These are phyloP conservation scores for Aspergillus neotritici DNA, from an alignment of 2,329 filamentous ascomycete genomes.

Conservation along the genomic window DNA sequence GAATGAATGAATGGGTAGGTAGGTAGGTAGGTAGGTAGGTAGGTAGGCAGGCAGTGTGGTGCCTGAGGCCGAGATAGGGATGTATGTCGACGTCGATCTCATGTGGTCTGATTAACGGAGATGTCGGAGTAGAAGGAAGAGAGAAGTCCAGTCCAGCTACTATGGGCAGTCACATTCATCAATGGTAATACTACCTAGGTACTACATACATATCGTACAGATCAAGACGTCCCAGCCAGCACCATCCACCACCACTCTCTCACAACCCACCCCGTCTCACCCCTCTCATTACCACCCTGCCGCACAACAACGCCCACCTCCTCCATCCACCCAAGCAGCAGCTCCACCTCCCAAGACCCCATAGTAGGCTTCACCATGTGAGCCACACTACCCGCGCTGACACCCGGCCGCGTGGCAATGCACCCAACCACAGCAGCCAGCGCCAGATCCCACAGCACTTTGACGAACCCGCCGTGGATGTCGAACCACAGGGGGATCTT, in stretches of 20 bases:
- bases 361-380: constrained; percentile 36
- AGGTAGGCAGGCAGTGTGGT: too few relatives aligned
- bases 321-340: constrained; percentile 39
- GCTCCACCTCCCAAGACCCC: constrained; percentile 38
- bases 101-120: too few relatives aligned
- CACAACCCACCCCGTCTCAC: constrained; percentile 26
- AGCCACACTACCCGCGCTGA: constrained; percentile 31
- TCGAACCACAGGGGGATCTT: constrained; percentile 46
- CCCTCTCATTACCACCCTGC: constrained; percentile 5
- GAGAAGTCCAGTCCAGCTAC: too few relatives aligned
- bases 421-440: constrained; percentile 38
- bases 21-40: too few relatives aligned
- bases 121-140: too few relatives aligned
- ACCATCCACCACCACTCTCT: constrained; percentile 41
- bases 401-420: constrained; percentile 39
- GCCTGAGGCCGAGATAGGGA: too few relatives aligned
- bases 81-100: too few relatives aligned
- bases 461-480: constrained; percentile 38
- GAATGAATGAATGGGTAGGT: too few relatives aligned
- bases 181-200: too few relatives aligned
- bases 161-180: too few relatives aligned
- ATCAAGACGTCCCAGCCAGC: constrained; percentile 9
- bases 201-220: too few relatives aligned
- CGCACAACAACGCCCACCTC: constrained; percentile 18
- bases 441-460: constrained; percentile 39